These are phyloP conservation scores for Malassezia arunalokei DNA, from an alignment of 1,284 basidiomycete species.

Conservation along the genomic window DNA sequence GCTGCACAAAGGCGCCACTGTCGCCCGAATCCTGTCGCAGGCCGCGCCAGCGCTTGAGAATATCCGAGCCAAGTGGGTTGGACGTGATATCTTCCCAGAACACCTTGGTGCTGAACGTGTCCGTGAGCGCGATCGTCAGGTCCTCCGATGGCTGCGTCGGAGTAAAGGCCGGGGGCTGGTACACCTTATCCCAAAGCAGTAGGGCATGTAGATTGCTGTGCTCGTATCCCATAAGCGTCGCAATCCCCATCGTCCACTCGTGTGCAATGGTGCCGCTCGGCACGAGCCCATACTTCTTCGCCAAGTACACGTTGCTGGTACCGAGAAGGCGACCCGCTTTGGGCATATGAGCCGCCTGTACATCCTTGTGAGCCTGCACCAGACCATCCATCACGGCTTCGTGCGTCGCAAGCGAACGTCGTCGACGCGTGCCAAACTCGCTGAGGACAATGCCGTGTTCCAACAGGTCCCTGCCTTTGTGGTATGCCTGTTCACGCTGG, in stretches of 20 bases:
- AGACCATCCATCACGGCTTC: slow-evolving; percentile 65
- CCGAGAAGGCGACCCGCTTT: slow-evolving; percentile 55
- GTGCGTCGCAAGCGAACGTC: slow-evolving; percentile 68
- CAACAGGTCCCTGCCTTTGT: slow-evolving; percentile 62
- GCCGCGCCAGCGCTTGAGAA: slow-evolving; percentile 35
- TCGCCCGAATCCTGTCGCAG: slow-evolving; percentile 42
- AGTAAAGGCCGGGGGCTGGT: slow-evolving; percentile 34
- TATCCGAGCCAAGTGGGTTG: slow-evolving; percentile 24
- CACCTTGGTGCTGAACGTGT: slow-evolving; percentile 40
- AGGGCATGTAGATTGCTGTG: slow-evolving; percentile 30
- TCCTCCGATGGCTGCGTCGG: slow-evolving; percentile 33
- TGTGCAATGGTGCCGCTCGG: slow-evolving; percentile 44
- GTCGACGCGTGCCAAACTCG: slow-evolving; percentile 83
- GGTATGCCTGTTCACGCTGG: slow-evolving; percentile 56
- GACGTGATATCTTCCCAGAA: slow-evolving; percentile 39
- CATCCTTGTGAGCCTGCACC: slow-evolving; percentile 51
- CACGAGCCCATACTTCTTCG: slow-evolving; percentile 24
- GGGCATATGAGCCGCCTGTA: neutral
- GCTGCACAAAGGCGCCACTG: slow-evolving; percentile 26
- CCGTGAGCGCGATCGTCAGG: slow-evolving; percentile 43
- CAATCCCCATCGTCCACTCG: slow-evolving; percentile 45
- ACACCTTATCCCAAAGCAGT: slow-evolving; percentile 39
- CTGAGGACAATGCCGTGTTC: slow-evolving; percentile 62
- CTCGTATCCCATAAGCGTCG: slow-evolving; percentile 32
- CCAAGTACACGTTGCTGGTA: slow-evolving; percentile 40